phyloP scores from a whole-genome alignment of 768 basidiomycete genomes.

The Kwoniella pini region DNA sequence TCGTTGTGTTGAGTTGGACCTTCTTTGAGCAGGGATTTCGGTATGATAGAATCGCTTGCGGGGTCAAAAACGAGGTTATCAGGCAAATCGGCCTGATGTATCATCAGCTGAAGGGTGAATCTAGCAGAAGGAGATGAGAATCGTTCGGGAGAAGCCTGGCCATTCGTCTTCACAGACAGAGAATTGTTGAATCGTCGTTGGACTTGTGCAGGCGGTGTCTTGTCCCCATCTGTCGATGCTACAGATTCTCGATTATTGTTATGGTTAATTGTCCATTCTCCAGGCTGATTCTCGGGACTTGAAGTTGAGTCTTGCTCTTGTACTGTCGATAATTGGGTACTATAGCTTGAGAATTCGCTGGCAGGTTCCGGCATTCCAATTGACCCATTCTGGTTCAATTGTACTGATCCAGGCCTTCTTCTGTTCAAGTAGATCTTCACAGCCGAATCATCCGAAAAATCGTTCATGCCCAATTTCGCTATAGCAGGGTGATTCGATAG shows the following conservation, averaged over 20 bases:
- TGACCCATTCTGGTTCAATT: constrained; percentile 10
- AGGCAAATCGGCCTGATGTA: constrained; percentile 86
- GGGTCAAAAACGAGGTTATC: constrained; percentile 95
- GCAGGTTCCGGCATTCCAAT: constrained; percentile 32
- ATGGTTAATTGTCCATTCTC: constrained; percentile 4
- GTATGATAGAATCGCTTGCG: constrained; percentile 88
- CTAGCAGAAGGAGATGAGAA: constrained; percentile 70
- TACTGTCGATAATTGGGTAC: constrained; percentile 47
- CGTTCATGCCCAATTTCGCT: constrained; percentile 90
- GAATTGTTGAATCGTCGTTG: constrained; percentile 37
- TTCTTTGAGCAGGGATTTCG: constrained; percentile 67
- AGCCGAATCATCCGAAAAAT: constrained; percentile 93
- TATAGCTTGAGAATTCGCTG: constrained; percentile 46
- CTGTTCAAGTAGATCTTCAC: constrained; percentile 96
- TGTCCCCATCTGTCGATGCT: not conserved
- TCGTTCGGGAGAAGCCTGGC: constrained; percentile 41
- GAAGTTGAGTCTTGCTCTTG: constrained; percentile 46
- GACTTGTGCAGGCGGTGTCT: constrained; percentile 28
- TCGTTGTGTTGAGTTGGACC: constrained; percentile 56
- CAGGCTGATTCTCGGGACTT: constrained; percentile 56
- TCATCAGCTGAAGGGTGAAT: constrained; percentile 82
- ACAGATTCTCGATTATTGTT: not conserved
- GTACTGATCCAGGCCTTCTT: constrained; percentile 46
- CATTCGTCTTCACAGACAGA: constrained; percentile 32
- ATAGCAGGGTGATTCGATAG: constrained; percentile 95